Conservation (phyloP, 2,329 filamentous ascomycete genomes). For the Didymella exigua region DNA sequence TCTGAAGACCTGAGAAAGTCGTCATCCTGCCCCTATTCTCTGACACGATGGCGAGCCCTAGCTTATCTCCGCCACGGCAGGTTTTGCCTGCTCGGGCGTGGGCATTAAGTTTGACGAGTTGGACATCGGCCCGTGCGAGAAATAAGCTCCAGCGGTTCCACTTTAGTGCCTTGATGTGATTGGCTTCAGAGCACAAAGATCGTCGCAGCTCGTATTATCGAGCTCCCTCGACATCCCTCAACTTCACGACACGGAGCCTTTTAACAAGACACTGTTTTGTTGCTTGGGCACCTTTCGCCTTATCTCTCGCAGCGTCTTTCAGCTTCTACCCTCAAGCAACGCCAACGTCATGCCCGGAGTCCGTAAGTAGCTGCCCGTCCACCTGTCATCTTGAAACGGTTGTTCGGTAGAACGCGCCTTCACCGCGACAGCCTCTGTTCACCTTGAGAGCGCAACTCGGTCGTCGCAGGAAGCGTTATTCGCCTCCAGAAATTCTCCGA, state of each 20-base stretch:
- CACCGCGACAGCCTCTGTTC: neutral
- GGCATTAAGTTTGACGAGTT: constrained; percentile 5
- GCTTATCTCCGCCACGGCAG: constrained; percentile 12
- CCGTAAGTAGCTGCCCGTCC: constrained; percentile 39
- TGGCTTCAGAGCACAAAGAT: constrained; percentile 2
- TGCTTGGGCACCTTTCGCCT: neutral
- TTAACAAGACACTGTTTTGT: neutral
- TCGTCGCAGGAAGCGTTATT: neutral
- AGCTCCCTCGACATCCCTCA: constrained; percentile 10
- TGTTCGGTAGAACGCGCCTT: neutral
- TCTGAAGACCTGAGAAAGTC: neutral
- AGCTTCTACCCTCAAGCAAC: neutral
- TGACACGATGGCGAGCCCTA: neutral
- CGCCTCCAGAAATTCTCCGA: neutral
- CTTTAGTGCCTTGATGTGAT: neutral
- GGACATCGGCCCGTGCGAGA: neutral
- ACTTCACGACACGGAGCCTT: neutral
- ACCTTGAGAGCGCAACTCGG: neutral
- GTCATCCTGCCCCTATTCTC: neutral
- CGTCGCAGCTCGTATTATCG: too few relatives aligned
- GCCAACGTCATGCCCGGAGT: constrained; percentile 47
- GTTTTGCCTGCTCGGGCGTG: constrained; percentile 1
- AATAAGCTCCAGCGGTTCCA: constrained; percentile 12
- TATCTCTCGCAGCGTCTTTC: neutral
- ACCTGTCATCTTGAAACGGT: constrained; percentile 4